phyloP scores from a whole-genome alignment of 192 early-diverging fungal genomes.

The Linderina pennispora region DNA sequence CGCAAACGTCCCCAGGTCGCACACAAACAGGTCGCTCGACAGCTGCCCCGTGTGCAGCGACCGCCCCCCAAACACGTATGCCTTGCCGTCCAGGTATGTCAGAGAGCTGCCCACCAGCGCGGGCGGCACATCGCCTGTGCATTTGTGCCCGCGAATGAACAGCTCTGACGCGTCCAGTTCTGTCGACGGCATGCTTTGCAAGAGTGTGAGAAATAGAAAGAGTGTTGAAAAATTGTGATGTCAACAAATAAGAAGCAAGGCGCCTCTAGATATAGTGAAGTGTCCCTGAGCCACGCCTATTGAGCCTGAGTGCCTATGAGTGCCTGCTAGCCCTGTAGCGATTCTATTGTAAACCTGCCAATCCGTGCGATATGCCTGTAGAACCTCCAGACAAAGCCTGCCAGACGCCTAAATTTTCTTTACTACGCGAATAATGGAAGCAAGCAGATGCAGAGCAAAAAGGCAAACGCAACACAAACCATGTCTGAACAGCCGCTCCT shows the following conservation, averaged over 20 bases:
- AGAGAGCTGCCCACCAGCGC: conserved; percentile 64
- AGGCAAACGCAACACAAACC: too few relatives aligned
- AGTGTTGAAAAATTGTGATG: background rate
- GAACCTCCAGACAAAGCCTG: too few relatives aligned
- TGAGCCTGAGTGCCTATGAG: too few relatives aligned
- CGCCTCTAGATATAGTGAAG: too few relatives aligned
- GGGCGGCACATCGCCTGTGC: conserved; percentile 64
- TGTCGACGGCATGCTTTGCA: conserved; percentile 19
- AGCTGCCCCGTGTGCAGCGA: conserved; percentile 60
- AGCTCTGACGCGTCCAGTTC: conserved; percentile 46
- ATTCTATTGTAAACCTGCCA: too few relatives aligned
- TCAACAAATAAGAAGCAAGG: background rate
- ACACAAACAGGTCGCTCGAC: conserved; percentile 63
- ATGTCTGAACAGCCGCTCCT: too few relatives aligned
- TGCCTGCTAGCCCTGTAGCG: too few relatives aligned
- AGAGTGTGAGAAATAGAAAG: background rate
- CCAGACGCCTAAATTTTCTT: too few relatives aligned
- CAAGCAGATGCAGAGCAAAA: too few relatives aligned
- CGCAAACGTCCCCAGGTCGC: conserved; percentile 54
- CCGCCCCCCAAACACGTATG: conserved; percentile 69
- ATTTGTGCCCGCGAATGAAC: conserved; percentile 46
- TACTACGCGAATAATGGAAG: too few relatives aligned
- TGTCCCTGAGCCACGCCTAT: too few relatives aligned
- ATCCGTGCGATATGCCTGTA: too few relatives aligned
- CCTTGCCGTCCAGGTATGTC: conserved; percentile 51